Percentiles rank a stretch among this genome's conserved stretches.
Conservation (phyloP, 1,284 basidiomycete genomes). For the Laetiporus sulphureus region DNA sequence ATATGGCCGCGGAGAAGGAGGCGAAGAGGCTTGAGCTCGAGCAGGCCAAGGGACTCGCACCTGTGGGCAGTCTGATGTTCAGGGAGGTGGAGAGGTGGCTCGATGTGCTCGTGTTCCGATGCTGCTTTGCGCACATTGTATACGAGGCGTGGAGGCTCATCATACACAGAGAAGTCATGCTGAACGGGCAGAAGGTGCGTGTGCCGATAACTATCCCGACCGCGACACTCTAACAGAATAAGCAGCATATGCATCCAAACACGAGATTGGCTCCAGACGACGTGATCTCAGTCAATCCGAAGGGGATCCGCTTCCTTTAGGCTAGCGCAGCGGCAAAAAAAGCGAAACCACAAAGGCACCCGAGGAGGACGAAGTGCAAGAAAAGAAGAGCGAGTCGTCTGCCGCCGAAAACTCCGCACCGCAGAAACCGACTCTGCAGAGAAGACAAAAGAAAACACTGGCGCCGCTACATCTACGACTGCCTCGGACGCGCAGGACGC, state of each 20-base stretch:
- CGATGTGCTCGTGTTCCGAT: slow-evolving; percentile 89
- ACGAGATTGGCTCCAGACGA: slow-evolving; percentile 93
- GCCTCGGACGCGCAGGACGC: too few relatives aligned
- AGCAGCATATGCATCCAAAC: slow-evolving; percentile 79
- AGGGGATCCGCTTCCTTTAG: slow-evolving; percentile 73
- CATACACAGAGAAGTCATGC: slow-evolving; percentile 79
- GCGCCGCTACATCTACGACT: slow-evolving; percentile 1
- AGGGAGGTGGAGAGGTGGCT: slow-evolving; percentile 89
- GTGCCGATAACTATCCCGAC: neutral
- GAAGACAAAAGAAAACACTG: too few relatives aligned
- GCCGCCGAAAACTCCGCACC: slow-evolving; percentile 14
- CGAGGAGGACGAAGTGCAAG: slow-evolving; percentile 12
- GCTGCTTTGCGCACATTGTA: slow-evolving; percentile 86
- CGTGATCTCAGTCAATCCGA: slow-evolving; percentile 85
- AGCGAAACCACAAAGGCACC: too few relatives aligned
- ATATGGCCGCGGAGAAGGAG: slow-evolving; percentile 38
- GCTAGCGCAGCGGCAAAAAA: slow-evolving; percentile 18
- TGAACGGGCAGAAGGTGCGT: slow-evolving; percentile 87
- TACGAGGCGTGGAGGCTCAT: slow-evolving; percentile 87
- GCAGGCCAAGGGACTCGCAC: slow-evolving; percentile 59
- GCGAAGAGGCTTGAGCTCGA: slow-evolving; percentile 45
- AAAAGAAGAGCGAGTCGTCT: slow-evolving; percentile 1
- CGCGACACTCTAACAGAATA: neutral
- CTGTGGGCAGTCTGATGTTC: slow-evolving; percentile 89
- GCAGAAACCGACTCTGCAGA: slow-evolving; percentile 1